Evolutionary conservation across 2,329 filamentous ascomycete genomes (phyloP).

Genomic region (Scorias spongiosa): DNA sequence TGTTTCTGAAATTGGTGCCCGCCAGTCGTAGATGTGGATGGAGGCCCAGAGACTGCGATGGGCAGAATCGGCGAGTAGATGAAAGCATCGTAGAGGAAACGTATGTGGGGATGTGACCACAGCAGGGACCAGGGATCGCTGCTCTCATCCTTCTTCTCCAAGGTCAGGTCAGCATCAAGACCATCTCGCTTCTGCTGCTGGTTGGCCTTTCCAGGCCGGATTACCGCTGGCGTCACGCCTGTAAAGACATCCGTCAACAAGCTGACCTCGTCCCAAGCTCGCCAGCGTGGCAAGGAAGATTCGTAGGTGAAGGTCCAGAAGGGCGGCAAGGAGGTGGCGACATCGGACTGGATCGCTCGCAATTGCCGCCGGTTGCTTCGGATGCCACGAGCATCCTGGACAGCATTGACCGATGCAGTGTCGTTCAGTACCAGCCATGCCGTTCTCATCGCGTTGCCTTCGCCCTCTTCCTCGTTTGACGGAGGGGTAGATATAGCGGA

Average conservation of each 20-base stretch:
- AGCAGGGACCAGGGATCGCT: constrained; percentile 10
- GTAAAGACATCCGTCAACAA: constrained; percentile 14
- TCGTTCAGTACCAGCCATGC: constrained; percentile 12
- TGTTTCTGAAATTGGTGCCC: not conserved
- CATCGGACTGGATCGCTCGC: constrained; percentile 8
- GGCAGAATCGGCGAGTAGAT: constrained; percentile 7
- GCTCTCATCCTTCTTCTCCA: constrained; percentile 2
- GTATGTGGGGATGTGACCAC: constrained; percentile 10
- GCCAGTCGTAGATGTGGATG: not conserved
- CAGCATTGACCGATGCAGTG: constrained; percentile 4
- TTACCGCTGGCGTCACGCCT: constrained; percentile 11
- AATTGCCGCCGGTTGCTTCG: constrained; percentile 4
- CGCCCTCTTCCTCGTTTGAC: constrained; percentile 13
- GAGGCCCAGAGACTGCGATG: constrained; percentile 22
- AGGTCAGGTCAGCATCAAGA: too few relatives aligned
- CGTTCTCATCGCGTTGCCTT: constrained; percentile 1
- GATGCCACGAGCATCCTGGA: constrained; percentile 4
- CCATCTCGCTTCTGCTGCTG: not conserved
- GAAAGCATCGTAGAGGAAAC: constrained; percentile 5
- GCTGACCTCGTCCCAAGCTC: constrained; percentile 9
- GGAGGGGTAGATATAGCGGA: constrained; percentile 13
- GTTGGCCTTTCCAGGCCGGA: constrained; percentile 13
- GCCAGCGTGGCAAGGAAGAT: constrained; percentile 5
- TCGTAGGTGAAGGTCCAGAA: constrained; percentile 12
- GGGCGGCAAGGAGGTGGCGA: constrained; percentile 8